Evolutionary conservation across 78 protist genomes (phyloP).

Genomic region (Planoprotostelium fungivorum): DNA sequence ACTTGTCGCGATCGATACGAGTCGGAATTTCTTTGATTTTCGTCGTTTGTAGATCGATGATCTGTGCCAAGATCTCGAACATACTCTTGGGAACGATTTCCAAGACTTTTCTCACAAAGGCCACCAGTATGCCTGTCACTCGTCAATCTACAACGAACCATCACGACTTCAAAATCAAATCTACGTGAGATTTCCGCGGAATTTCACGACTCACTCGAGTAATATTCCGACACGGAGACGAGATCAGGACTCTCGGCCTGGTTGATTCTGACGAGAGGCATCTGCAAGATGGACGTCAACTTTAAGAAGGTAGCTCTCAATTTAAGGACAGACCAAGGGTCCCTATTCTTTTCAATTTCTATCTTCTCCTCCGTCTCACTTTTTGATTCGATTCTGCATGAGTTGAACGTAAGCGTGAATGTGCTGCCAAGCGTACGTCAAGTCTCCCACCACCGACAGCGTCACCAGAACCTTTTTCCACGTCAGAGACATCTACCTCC

Average conservation of each 20-base stretch:
- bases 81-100: constrained; percentile 88
- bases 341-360: neutral
- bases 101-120: constrained; percentile 83
- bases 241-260: constrained; percentile 86
- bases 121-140: constrained; percentile 45
- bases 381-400: constrained; percentile 71
- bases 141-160: neutral
- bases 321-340: constrained; percentile 78
- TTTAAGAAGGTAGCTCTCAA: constrained; percentile 94
- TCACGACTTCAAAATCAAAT: neutral
- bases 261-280: constrained; percentile 88
- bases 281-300: constrained; percentile 86
- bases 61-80: constrained; percentile 73
- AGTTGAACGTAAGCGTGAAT: constrained; percentile 60
- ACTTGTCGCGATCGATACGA: constrained; percentile 64
- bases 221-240: constrained; percentile 86
- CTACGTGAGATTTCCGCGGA: neutral
- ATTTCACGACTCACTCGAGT: constrained; percentile 57
- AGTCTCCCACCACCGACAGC: constrained; percentile 70
- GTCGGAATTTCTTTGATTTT: constrained; percentile 76
- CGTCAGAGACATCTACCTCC: neutral
- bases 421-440: constrained; percentile 91
- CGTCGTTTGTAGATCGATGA: constrained; percentile 78
- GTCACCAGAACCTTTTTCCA: constrained; percentile 21
- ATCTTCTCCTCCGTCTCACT: neutral